These are phyloP conservation scores for Epithele typhae DNA, from an alignment of 768 basidiomycete genomes.

Conservation along the genomic window DNA sequence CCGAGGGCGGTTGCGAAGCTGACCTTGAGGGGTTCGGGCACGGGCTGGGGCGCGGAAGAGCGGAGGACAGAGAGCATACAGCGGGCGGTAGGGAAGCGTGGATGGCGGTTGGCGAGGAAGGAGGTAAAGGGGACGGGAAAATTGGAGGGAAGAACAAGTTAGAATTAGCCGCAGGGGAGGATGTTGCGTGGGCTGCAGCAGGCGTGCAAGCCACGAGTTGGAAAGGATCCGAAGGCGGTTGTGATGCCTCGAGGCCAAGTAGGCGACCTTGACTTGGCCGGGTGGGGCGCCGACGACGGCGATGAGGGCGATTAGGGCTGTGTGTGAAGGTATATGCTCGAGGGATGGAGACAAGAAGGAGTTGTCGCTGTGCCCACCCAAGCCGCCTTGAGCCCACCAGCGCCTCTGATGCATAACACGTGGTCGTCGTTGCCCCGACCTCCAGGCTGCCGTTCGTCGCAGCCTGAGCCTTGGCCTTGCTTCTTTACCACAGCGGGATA, in stretches of 20 bases:
- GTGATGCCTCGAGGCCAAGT: constrained; percentile 11
- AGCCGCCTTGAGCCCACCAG: no score
- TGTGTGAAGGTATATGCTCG: constrained; percentile 6
- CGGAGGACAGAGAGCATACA: constrained; percentile 21
- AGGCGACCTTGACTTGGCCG: constrained; percentile 1
- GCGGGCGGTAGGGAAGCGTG: no score
- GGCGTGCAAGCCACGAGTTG: constrained; percentile 36
- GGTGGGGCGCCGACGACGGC: not conserved
- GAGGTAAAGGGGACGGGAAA: constrained; percentile 23
- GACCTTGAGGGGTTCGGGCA: constrained; percentile 32
- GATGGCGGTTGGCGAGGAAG: constrained; percentile 6
- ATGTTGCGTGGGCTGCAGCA: constrained; percentile 26
- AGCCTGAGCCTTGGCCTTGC: no score
- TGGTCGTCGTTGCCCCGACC: no score
- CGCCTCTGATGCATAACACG: no score
- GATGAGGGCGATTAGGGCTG: constrained; percentile 10
- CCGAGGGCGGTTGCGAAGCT: constrained; percentile 48
- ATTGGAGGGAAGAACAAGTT: constrained; percentile 16
- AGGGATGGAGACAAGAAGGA: not conserved
- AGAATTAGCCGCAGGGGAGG: constrained; percentile 25
- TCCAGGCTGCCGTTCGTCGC: no score
- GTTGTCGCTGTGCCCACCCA: no score
- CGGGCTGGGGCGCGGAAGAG: constrained; percentile 26
- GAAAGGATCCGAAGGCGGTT: constrained; percentile 18
- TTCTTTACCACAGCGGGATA: no score